phyloP scores from a whole-genome alignment of 2,329 filamentous ascomycete species.

The Cladosporium sp. region DNA sequence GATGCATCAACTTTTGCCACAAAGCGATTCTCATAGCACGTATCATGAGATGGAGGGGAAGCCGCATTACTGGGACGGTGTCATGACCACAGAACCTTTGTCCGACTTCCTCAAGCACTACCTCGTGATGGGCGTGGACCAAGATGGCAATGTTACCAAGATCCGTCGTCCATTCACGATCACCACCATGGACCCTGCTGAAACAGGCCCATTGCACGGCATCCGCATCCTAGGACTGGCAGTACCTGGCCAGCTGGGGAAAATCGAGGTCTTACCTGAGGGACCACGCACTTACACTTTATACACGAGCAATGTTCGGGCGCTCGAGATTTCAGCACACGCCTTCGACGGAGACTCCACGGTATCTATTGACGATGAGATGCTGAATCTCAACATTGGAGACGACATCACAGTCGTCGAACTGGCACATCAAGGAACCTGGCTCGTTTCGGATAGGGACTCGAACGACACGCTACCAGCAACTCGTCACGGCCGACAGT shows the following conservation, averaged over 20 bases:
- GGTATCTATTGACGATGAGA: conserved; percentile 24
- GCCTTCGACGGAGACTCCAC: conserved; percentile 23
- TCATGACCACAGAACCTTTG: conserved; percentile 55
- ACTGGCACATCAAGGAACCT: neutral
- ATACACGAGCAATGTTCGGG: conserved; percentile 45
- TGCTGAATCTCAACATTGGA: neutral
- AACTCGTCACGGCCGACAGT: conserved; percentile 43
- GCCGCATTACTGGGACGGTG: conserved; percentile 56
- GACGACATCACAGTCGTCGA: neutral
- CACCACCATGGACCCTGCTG: conserved; percentile 53
- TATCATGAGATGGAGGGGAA: conserved; percentile 53
- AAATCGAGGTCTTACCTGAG: conserved; percentile 43
- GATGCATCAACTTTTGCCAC: conserved; percentile 51
- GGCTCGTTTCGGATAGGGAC: neutral
- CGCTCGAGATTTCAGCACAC: conserved; percentile 25
- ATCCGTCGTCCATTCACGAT: conserved; percentile 46
- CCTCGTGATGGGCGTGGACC: conserved; percentile 27
- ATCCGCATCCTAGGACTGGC: conserved; percentile 52
- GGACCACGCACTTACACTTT: conserved; percentile 38
- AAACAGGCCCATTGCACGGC: conserved; percentile 54
- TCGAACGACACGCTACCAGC: too few species aligned
- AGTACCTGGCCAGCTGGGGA: conserved; percentile 53
- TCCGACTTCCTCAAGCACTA: conserved; percentile 49
- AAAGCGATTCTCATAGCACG: conserved; percentile 43
- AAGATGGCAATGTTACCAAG: conserved; percentile 20